A percentile compares a stretch with the other conserved stretches of the same genome.
Evolutionary conservation across 176 grass and related monocot species (phyloP).

Genomic region (Tuctoria greenei): DNA sequence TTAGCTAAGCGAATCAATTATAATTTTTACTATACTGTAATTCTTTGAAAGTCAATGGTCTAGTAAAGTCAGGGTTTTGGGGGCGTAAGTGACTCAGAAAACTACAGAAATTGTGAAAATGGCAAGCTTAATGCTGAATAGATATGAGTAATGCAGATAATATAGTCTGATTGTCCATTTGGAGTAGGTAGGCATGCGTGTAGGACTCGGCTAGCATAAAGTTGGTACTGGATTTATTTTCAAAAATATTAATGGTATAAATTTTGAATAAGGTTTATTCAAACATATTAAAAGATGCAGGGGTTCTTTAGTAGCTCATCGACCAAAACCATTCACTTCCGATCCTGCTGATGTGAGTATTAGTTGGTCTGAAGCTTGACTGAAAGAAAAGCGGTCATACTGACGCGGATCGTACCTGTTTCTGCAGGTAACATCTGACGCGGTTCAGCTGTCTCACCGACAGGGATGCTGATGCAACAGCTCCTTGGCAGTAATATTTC

Average conservation of each 20-base stretch:
- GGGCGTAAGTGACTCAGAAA: background rate
- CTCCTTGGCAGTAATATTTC: slow-evolving; percentile 11
- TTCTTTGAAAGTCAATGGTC: background rate
- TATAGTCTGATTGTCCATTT: background rate
- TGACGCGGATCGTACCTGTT: too few relatives aligned
- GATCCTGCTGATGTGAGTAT: background rate
- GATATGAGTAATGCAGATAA: background rate
- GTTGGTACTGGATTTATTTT: background rate
- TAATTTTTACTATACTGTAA: background rate
- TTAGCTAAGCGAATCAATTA: slow-evolving; percentile 14
- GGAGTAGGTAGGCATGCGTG: too few relatives aligned
- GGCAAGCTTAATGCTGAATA: background rate
- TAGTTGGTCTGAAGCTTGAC: slow-evolving; percentile 1
- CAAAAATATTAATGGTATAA: background rate
- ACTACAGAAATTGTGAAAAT: background rate
- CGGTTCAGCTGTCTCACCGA: background rate
- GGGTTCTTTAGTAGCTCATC: background rate
- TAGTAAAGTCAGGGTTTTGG: background rate
- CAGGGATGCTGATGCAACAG: slow-evolving; percentile 19
- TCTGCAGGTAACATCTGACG: background rate
- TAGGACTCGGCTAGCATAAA: background rate
- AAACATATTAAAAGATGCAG: background rate
- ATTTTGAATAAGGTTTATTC: too few relatives aligned
- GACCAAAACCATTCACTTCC: background rate
- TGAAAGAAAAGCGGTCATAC: slow-evolving; percentile 4